These are phyloP conservation scores for Torulaspora pretoriensis DNA, from an alignment of 1,139 yeast species.

Conservation along the genomic window DNA sequence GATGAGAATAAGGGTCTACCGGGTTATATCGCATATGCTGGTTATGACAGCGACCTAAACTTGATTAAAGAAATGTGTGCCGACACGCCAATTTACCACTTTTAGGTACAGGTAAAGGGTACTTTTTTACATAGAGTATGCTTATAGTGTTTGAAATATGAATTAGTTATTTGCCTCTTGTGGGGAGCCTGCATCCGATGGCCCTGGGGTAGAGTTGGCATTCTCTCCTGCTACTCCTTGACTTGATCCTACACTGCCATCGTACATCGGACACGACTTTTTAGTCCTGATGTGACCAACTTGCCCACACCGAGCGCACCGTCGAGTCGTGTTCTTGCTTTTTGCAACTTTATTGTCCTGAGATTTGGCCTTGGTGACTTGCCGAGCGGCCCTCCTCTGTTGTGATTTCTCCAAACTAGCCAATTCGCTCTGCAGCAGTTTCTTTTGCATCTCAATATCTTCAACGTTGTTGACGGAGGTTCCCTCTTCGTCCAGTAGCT, in stretches of 20 bases:
- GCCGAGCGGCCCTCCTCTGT: conserved; percentile 56
- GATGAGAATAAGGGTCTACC: conserved; percentile 35
- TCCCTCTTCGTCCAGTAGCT: conserved; percentile 41
- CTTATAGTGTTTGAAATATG: not conserved
- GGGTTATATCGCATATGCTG: conserved; percentile 39
- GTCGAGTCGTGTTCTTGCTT: conserved; percentile 69
- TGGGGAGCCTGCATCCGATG: conserved; percentile 3
- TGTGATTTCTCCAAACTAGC: conserved; percentile 78
- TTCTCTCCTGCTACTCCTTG: conserved; percentile 2
- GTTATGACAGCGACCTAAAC: conserved; percentile 32
- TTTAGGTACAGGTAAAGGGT: conserved; percentile 14
- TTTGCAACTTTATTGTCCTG: conserved; percentile 24
- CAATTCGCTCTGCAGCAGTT: conserved; percentile 75
- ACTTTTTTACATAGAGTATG: not conserved
- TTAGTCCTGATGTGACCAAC: conserved; percentile 92
- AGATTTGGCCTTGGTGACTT: conserved; percentile 49
- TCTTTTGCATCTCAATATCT: conserved; percentile 74
- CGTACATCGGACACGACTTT: conserved; percentile 80
- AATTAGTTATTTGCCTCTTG: not conserved
- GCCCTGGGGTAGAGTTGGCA: not conserved
- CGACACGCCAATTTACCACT: conserved; percentile 30
- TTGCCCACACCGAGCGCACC: conserved; percentile 94
- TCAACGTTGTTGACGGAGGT: conserved; percentile 80
- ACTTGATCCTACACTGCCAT: conserved; percentile 29
- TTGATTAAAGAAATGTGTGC: conserved; percentile 28